Evolutionary conservation across 768 basidiomycete genomes (phyloP), one percentile per base, ranked within the genome.

Genomic region (Tephrocybe sp.): DNA sequence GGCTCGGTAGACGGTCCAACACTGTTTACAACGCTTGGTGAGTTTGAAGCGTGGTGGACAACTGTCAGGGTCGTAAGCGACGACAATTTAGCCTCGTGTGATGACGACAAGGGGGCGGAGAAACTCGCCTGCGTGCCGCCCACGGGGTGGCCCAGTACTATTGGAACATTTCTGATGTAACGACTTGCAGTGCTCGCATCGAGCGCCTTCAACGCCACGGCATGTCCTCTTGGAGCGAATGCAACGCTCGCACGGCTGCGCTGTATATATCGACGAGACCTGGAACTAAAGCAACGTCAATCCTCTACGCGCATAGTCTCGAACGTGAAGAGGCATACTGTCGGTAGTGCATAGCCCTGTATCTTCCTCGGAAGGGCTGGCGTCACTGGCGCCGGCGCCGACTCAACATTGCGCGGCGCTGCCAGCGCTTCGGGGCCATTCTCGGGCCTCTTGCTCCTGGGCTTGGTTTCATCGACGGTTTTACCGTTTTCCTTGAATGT

Each of bases 131-230:
- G 72, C 67, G 55, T 71, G 71, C 58, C 69, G 69, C 26, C 73
- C 72, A 44, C 73, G 70, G 28, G 71, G 70, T 44, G 75, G 72
- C 28, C 72, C 73, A 34, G 69, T 72, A 62, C 69, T 72, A 55
- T 77, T 77, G 20, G 74, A 73, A 58, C 75, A 77, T 61, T 73
- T 74, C 60, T 75, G 74, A 58, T 75, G 74, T 48, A 75, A 65
- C 52, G 65, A 62, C 59, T 75, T 77, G 65, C 75, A 77, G 56
- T 75, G 66, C 51, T 75, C 74, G 57, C 75, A 77, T 44, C 75
- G 73, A 58, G 70, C 67, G 40, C 73, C 73, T 25, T 71, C 66
- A 20, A 73, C 62, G 17, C 75, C 75, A 55, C 67, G 72, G 58
- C 75, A 77, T 4, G 66, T 68, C 59, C 69, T 73, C 40, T 68